phyloP scores from a whole-genome alignment of 495 filamentous ascomycete species.

The Neurospora tetraspora region DNA sequence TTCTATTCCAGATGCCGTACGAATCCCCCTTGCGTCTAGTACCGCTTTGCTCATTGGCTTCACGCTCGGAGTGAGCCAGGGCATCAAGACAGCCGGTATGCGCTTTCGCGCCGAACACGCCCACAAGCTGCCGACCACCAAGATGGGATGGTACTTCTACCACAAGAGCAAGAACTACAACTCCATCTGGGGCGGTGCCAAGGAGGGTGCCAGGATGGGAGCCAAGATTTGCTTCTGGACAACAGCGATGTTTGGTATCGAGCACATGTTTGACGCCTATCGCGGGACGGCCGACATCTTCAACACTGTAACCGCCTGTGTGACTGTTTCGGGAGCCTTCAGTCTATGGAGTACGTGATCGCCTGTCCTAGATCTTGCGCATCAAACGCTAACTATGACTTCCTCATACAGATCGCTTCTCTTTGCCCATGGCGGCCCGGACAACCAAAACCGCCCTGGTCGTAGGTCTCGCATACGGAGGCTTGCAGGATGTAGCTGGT shows the following conservation, averaged over 20 bases:
- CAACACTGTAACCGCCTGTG: constrained; percentile 67
- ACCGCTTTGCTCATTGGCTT: constrained; percentile 56
- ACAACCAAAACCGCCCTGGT: constrained; percentile 72
- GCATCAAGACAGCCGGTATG: constrained; percentile 59
- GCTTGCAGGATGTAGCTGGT: constrained; percentile 53
- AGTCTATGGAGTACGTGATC: constrained; percentile 66
- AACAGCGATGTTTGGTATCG: constrained; percentile 59
- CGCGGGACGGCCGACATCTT: constrained; percentile 61
- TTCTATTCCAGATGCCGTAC: constrained; percentile 42
- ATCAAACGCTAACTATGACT: constrained; percentile 6
- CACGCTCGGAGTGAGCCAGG: constrained; percentile 59
- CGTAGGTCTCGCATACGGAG: constrained; percentile 69
- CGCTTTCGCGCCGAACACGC: constrained; percentile 89
- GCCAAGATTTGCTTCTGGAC: constrained; percentile 56
- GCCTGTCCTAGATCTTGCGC: neutral
- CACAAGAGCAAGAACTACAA: constrained; percentile 97
- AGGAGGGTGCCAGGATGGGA: constrained; percentile 69
- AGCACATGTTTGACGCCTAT: constrained; percentile 74
- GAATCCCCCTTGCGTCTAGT: constrained; percentile 51
- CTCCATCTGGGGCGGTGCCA: constrained; percentile 58
- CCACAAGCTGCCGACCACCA: constrained; percentile 73
- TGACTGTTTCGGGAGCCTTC: constrained; percentile 76
- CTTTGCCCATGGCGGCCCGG: constrained; percentile 69
- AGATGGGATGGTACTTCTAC: constrained; percentile 89
- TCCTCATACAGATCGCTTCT: constrained; percentile 58